Evolutionary conservation across 2,329 filamentous ascomycete species (phyloP), one percentile per base, ranked within the genome.

Genomic region (Fusarium tupiense): DNA sequence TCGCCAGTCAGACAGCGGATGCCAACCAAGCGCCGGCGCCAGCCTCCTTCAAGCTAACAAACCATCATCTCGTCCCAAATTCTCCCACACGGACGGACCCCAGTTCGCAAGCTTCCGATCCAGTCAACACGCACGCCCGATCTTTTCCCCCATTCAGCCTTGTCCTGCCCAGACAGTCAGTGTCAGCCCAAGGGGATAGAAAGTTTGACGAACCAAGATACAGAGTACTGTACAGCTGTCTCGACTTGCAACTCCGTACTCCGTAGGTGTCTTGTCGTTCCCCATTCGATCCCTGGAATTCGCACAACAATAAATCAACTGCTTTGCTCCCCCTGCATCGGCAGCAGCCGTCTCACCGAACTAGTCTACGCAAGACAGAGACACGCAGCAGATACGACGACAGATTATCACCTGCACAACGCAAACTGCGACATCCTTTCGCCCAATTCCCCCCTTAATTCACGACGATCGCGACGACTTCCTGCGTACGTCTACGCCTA

Each of bases 281-380:
- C 67, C 64, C 13, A 67, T 64, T 60, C 40, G 57, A 66, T 74
- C 67, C 72, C 53, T 69, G 64, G 52, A 65, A 26, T 43, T 60
- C 67, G 49, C 68, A 74, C 64, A 68, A 50, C 63, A 60, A 69
- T 68, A 61, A 74, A 69, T 65, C 72, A 69, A 72, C 50, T 57
- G 53, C 50, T 71, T 37, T 46, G 20, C 63, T 67, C 67, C 77
- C 75, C 77, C 77, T 78, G 77, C 74, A 68, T 78, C 73, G 72
- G 72, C 67, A 65, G 64, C 53, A 71, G 64, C 72, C 66, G 69
- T 69, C 70, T 74, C 65, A 74, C 70, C 73, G 71, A 73, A 66
- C 61, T 70, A 65, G 65, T 64, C 68, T 71, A 67, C 75, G 71
- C 76, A 75, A 62, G 64, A 72, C 63, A 77, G 73, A 77, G 73